Percentiles rank a stretch among this genome's conserved stretches.
Evolutionary conservation across 2,329 filamentous ascomycete genomes (phyloP).

Genomic region (Zymoseptoria crescenta): DNA sequence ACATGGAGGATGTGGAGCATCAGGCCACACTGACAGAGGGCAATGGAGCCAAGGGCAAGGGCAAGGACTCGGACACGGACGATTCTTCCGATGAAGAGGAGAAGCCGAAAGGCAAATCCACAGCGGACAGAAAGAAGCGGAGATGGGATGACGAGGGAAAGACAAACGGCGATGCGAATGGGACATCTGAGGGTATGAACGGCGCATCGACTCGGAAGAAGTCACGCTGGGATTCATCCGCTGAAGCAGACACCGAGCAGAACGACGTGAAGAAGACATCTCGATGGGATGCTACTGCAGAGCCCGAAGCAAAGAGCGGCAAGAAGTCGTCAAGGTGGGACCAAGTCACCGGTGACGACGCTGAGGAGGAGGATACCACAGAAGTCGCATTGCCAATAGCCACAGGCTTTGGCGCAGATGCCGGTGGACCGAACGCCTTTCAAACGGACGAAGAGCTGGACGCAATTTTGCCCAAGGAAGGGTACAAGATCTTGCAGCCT

Average conservation of each 20-base stretch:
- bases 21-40: slow-evolving; percentile 64
- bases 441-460: slow-evolving; percentile 93
- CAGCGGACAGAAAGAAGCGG: slow-evolving; percentile 72
- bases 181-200: slow-evolving; percentile 14
- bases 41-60: slow-evolving; percentile 25
- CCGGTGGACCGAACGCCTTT: slow-evolving; percentile 68
- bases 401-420: slow-evolving; percentile 66
- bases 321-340: slow-evolving; percentile 87
- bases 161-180: slow-evolving; percentile 17
- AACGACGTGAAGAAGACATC: slow-evolving; percentile 53
- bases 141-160: slow-evolving; percentile 68
- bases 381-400: slow-evolving; percentile 45
- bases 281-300: slow-evolving; percentile 74
- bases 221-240: slow-evolving; percentile 36
- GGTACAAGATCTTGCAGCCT: slow-evolving; percentile 84
- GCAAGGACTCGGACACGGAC: neutral
- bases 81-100: neutral
- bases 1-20: slow-evolving; percentile 54
- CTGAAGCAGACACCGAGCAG: neutral
- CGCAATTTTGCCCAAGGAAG: slow-evolving; percentile 79
- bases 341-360: slow-evolving; percentile 62
- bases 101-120: neutral
- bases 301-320: slow-evolving; percentile 45
- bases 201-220: slow-evolving; percentile 18
- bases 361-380: slow-evolving; percentile 49